Evolutionary conservation across 164 flowering plant species (phyloP), one percentile per base, ranked within the genome.

Genomic region (Berberis vulgaris): DNA sequence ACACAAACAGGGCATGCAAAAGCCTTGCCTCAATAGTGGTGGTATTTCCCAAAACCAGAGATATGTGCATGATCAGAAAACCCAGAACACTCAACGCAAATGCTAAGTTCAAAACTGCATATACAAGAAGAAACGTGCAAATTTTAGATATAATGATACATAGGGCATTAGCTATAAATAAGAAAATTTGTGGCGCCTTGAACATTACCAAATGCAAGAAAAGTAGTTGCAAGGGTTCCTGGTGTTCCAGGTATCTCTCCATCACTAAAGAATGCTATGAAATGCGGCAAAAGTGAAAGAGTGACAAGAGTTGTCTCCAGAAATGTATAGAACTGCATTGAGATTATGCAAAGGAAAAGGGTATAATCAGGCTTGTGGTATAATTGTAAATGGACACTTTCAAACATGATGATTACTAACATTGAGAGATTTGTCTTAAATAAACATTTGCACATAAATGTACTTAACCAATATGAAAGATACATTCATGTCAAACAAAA

Each of bases 11-110:
- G 42, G 60, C 41, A 13, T 49, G 44, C 13, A 65, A 60, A 63
- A 65, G 63, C 62, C 59, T 47, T 80, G 91, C 99, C 99, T 95
- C 99, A 72, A 95, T 95, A n/a, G 99, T 95, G 57, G 97, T 88
- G 57, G 96, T 95, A 73, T 95, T 95, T 62, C 74, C 95, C 54
- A 81, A 71, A 61, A 91, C 97, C 78, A 95, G 63, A 3, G 96
- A 86, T 54, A 89, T 77, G 74, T 95, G 99, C 98, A 95, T 89
- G 74, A 95, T 87, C 73, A 95, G 80, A 73, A 95, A 95, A 13
- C 98, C 98, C 78, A 89, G 41, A 3, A 95, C 97, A 68, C 97
- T 89, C 78, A 91, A 76, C 40, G 99, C 84, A 74, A 95, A 95
- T 64, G 99, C 99, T 57, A 95, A 72, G 74, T 95, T 95, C 69